phyloP scores from a whole-genome alignment of 176 grass and related monocot genomes.

The Eleusine indica region DNA sequence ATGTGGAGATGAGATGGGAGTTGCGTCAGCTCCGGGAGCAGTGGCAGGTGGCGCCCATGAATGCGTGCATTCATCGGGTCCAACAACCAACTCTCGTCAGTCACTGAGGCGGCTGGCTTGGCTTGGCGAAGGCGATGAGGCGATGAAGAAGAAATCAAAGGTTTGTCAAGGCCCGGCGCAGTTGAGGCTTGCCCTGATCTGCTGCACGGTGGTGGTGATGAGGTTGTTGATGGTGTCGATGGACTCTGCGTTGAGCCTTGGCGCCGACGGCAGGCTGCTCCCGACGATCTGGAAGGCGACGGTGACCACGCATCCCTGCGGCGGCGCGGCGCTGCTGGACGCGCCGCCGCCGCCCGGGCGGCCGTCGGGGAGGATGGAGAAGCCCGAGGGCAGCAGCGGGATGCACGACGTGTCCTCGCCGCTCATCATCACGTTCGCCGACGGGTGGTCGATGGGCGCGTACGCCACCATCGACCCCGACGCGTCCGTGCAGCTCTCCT shows the following conservation, averaged over 20 bases:
- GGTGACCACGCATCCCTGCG: conserved; percentile 59
- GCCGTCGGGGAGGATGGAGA: conserved; percentile 59
- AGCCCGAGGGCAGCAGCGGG: conserved; percentile 79
- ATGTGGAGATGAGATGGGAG: too few relatives aligned
- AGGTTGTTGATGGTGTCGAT: conserved; percentile 78
- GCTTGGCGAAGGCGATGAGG: not conserved
- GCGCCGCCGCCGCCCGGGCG: not conserved
- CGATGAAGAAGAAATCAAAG: too few relatives aligned
- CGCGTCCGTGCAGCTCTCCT: conserved; percentile 92
- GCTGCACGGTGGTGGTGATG: conserved; percentile 80
- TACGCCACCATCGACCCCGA: conserved; percentile 76
- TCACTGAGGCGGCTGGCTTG: not conserved
- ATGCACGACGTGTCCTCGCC: conserved; percentile 81
- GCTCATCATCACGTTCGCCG: conserved; percentile 86
- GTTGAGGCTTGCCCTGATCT: conserved; percentile 84
- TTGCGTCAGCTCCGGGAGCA: too few relatives aligned
- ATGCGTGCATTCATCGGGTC: not conserved
- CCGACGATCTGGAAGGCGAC: conserved; percentile 88
- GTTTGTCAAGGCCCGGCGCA: conserved; percentile 41
- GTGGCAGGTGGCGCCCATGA: too few relatives aligned
- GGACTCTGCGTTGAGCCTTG: conserved; percentile 83
- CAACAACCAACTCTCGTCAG: conserved; percentile 34
- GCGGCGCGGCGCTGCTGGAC: conserved; percentile 47
- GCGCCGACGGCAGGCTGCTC: conserved; percentile 69
- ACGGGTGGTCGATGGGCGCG: conserved; percentile 71